These are phyloP conservation scores for Colletotrichum gloeosporioides DNA, from an alignment of 2,329 filamentous ascomycete species.

Conservation along the genomic window DNA sequence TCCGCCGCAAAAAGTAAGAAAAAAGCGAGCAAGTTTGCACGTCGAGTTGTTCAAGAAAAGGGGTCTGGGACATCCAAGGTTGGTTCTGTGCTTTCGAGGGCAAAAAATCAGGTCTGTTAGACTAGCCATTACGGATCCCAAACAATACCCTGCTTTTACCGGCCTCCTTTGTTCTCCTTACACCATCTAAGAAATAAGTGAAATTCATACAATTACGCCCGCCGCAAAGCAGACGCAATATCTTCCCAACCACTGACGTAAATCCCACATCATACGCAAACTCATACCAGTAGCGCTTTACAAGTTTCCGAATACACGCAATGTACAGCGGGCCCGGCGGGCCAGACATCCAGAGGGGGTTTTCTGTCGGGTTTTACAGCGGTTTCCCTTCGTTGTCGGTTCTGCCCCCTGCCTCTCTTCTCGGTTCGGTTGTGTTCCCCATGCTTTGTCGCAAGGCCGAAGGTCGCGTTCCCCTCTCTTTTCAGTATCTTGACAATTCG, in stretches of 20 bases:
- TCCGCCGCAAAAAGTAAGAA: not conserved
- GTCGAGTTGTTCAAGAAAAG: not conserved
- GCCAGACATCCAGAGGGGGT: not conserved
- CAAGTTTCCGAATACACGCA: conserved; percentile 4
- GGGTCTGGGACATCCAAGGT: not conserved
- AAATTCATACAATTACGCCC: not conserved
- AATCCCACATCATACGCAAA: not conserved
- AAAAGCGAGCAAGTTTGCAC: not conserved
- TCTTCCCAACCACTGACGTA: not conserved
- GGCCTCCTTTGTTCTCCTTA: conserved; percentile 13
- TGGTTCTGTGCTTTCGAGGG: not conserved
- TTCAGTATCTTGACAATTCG: conserved; percentile 19
- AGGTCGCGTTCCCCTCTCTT: conserved; percentile 9
- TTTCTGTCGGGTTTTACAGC: not conserved
- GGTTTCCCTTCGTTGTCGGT: not conserved
- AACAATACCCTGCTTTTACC: conserved; percentile 15
- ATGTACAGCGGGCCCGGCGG: conserved; percentile 5
- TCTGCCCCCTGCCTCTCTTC: not conserved
- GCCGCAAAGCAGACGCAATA: not conserved
- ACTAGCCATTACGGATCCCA: conserved; percentile 15
- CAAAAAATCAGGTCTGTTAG: conserved; percentile 16
- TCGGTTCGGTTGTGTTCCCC: not conserved
- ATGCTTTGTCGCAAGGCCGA: not conserved
- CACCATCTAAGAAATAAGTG: conserved; percentile 14
- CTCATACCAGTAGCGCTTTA: not conserved